Evolutionary conservation across 2,329 filamentous ascomycete genomes (phyloP).

Genomic region (Peltaster fructicola): DNA sequence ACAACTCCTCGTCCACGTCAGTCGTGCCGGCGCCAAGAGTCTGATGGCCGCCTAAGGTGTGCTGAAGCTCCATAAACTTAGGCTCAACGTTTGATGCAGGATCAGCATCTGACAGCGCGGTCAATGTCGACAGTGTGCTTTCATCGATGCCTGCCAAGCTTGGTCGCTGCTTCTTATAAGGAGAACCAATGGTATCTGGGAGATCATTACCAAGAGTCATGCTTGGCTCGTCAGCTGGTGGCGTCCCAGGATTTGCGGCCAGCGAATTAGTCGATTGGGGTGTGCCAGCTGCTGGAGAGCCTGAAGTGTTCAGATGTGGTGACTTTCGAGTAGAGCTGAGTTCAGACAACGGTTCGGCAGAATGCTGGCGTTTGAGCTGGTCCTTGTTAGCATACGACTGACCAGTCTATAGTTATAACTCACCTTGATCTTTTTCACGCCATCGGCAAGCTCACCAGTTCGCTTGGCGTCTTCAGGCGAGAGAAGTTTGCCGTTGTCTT

Average conservation of each 20-base stretch:
- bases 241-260: slow-evolving; percentile 15
- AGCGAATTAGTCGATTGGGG: slow-evolving; percentile 18
- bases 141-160: slow-evolving; percentile 31
- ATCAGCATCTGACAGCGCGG: too few species aligned
- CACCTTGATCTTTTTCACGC: slow-evolving; percentile 68
- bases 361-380: slow-evolving; percentile 68
- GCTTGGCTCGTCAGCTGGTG: slow-evolving; percentile 13
- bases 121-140: too few species aligned
- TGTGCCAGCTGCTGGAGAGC: slow-evolving; percentile 25
- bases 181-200: slow-evolving; percentile 44
- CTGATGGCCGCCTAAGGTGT: too few species aligned
- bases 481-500: slow-evolving; percentile 36
- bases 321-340: slow-evolving; percentile 24
- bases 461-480: slow-evolving; percentile 55
- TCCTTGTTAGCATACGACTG: slow-evolving; percentile 4
- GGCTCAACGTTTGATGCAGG: too few species aligned
- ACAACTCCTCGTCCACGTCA: too few species aligned
- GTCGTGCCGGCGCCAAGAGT: too few species aligned
- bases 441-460: slow-evolving; percentile 60
- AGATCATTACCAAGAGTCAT: slow-evolving; percentile 16
- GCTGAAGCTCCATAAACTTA: too few species aligned
- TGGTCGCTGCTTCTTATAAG: slow-evolving; percentile 57
- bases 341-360: slow-evolving; percentile 45
- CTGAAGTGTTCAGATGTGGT: slow-evolving; percentile 20
- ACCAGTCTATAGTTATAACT: slow-evolving; percentile 12